A percentile compares a stretch with the other conserved stretches of the same genome.
phyloP scores from a whole-genome alignment of 1,284 basidiomycete species.

The Flammula alnicola region DNA sequence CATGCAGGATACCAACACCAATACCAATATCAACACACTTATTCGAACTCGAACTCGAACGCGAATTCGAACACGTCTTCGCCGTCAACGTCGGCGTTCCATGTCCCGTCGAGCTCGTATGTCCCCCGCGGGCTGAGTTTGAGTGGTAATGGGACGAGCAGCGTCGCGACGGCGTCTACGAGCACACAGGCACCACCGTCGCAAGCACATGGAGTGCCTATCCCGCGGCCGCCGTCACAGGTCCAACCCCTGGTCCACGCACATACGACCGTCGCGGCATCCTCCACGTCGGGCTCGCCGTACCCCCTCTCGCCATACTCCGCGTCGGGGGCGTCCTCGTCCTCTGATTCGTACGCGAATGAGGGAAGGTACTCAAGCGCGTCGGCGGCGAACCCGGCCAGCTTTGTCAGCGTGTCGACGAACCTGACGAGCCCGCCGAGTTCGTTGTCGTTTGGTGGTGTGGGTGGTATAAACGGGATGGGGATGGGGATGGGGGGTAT shows the following conservation, averaged over 20 bases:
- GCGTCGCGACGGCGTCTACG: slow-evolving; percentile 36
- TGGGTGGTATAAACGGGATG: slow-evolving; percentile 10
- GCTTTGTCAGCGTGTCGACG: slow-evolving; percentile 60
- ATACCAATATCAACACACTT: too few relatives aligned
- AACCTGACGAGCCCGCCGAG: slow-evolving; percentile 70
- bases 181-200: slow-evolving; percentile 21
- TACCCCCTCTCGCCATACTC: slow-evolving; percentile 35
- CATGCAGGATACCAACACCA: too few relatives aligned
- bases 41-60: too few relatives aligned
- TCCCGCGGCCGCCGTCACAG: slow-evolving; percentile 58
- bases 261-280: not conserved
- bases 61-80: too few relatives aligned
- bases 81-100: too few relatives aligned
- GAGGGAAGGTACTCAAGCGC: slow-evolving; percentile 1
- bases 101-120: too few relatives aligned
- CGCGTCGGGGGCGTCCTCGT: slow-evolving; percentile 59
- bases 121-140: too few relatives aligned
- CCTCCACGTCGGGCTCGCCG: not conserved
- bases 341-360: not conserved
- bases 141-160: too few relatives aligned
- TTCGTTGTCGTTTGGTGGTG: slow-evolving; percentile 47
- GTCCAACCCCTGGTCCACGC: slow-evolving; percentile 7
- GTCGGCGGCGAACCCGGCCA: slow-evolving; percentile 45
- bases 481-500: slow-evolving; percentile 16
- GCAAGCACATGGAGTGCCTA: slow-evolving; percentile 59